Base-by-base conservation (phyloP, 2,329 filamentous ascomycete species). In the Ampelomyces quisqualis region DNA sequence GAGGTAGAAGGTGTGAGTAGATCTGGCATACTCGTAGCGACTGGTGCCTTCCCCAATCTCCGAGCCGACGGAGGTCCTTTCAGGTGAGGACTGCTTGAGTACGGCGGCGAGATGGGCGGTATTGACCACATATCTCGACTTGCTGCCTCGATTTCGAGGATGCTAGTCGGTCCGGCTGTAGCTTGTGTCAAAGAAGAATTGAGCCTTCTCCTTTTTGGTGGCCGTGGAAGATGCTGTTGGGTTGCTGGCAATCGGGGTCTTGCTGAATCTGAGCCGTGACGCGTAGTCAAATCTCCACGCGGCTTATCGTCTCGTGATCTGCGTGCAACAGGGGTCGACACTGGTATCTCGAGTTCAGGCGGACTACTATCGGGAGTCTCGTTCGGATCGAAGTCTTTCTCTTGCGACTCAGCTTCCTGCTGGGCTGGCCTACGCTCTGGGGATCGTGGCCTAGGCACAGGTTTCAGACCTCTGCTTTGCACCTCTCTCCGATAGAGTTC, bases 31-130 rank as follows among this genome's bases (percentile, higher is more conserved):
- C 51, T 45, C 3, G 38, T 47, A 5, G n/a, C 43, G 3, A 32
- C 33, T 18, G 35, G 13, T 23, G 39, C 31, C 11, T 39, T 45
- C 11, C 23, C 33, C n/a, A 27, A 11, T 19, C 40, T 47, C n/a
- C 38, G 34, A 22, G 26, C 30, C 21, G 50, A 48, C 11, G 20
- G 30, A 9, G 30, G 34, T 5, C 40, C 43, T 23, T 51, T 41
- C 5, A 38, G 14, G 11, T 37, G 47, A 29, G 61, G 64, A 34
- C 60, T 67, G 31, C 62, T 63, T 4, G 64, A 67, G 29, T 60
- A 51, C 11, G 70, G 70, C 21, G 72, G 72, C 7, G 72, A 73
- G n/a, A 66, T 62, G 7, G 70, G 70, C 14, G 71, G 70, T n/a
- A 71, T 51, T 2, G 64, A 56, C 53, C 64, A 71, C 2, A 65